A percentile compares a stretch with the other conserved stretches of the same genome.
These are phyloP conservation scores for Pleurotus eryngii DNA, from an alignment of 768 basidiomycete species.

Conservation along the genomic window DNA sequence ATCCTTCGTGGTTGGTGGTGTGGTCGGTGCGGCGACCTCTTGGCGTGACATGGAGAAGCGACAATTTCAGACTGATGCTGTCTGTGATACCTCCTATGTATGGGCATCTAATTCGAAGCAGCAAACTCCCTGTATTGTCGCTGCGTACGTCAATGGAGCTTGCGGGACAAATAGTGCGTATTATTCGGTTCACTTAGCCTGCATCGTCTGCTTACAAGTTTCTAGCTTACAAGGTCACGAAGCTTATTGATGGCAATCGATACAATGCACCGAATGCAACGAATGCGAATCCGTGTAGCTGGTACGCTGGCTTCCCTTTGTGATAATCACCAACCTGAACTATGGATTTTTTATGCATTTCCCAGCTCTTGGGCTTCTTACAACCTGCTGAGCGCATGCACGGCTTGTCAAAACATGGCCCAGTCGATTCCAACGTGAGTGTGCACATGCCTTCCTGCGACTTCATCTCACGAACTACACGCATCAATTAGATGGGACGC, in stretches of 20 bases:
- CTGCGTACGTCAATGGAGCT: constrained; percentile 9
- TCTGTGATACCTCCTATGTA: constrained; percentile 4
- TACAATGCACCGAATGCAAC: constrained; percentile 9
- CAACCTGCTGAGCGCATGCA: constrained; percentile 11
- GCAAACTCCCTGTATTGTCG: constrained; percentile 9
- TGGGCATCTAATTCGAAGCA: constrained; percentile 9
- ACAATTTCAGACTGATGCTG: constrained; percentile 10
- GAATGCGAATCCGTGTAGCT: constrained; percentile 8
- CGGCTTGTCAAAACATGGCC: constrained; percentile 3
- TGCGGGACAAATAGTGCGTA: constrained; percentile 9
- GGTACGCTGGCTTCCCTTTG: neutral
- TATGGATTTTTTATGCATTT: neutral
- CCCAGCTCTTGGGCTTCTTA: constrained; percentile 9
- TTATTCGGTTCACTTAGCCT: neutral
- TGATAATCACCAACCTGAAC: neutral
- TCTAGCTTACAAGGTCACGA: constrained; percentile 6
- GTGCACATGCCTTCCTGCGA: neutral
- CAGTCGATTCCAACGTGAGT: constrained; percentile 8
- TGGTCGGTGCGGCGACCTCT: neutral
- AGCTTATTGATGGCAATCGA: constrained; percentile 2
- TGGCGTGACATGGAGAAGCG: constrained; percentile 4
- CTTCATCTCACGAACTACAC: neutral
- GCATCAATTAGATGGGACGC: constrained; percentile 8
- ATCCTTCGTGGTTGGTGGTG: neutral
- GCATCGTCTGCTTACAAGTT: neutral